Percentiles rank a stretch among this genome's conserved stretches.
phyloP scores from a whole-genome alignment of 1,284 basidiomycete genomes.

The Naganishia sp. region DNA sequence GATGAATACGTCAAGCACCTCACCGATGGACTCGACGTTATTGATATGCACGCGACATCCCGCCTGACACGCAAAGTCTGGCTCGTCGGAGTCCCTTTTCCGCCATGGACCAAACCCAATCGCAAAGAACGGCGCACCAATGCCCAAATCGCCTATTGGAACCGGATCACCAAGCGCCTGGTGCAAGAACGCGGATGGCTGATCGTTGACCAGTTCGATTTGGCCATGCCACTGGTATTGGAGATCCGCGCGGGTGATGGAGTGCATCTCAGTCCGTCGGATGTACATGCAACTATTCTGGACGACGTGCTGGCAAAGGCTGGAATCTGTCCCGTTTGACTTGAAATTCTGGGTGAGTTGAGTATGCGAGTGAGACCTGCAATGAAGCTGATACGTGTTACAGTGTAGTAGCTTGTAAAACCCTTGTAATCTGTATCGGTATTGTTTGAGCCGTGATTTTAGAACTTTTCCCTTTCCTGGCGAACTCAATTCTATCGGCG shows the following conservation, averaged over 20 bases:
- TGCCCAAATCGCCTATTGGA: conserved; percentile 22
- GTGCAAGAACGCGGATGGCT: conserved; percentile 11
- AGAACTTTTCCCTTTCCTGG: no score
- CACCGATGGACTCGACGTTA: conserved; percentile 12
- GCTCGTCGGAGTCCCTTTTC: conserved; percentile 16
- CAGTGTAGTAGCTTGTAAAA: no score
- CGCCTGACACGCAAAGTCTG: conserved; percentile 23
- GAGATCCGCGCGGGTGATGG: conserved; percentile 17
- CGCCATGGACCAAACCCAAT: conserved; percentile 20
- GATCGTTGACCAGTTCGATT: conserved; percentile 19
- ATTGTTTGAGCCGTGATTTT: no score
- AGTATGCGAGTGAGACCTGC: neutral
- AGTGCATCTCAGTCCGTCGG: conserved; percentile 19
- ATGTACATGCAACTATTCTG: conserved; percentile 14
- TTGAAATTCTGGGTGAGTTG: neutral
- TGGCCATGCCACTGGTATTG: conserved; percentile 22
- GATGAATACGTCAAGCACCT: conserved; percentile 14
- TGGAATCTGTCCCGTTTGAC: conserved; percentile 11
- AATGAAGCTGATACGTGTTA: no score
- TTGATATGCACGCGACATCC: conserved; percentile 7
- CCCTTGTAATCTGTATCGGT: no score
- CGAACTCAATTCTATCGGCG: no score
- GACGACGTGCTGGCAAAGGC: conserved; percentile 25
- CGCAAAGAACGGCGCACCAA: conserved; percentile 22
- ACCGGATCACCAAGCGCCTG: conserved; percentile 17